Evolutionary conservation across 2,329 filamentous ascomycete genomes (phyloP), one percentile per base, ranked within the genome.

Genomic region (Paracoccidioides brasiliensis): DNA sequence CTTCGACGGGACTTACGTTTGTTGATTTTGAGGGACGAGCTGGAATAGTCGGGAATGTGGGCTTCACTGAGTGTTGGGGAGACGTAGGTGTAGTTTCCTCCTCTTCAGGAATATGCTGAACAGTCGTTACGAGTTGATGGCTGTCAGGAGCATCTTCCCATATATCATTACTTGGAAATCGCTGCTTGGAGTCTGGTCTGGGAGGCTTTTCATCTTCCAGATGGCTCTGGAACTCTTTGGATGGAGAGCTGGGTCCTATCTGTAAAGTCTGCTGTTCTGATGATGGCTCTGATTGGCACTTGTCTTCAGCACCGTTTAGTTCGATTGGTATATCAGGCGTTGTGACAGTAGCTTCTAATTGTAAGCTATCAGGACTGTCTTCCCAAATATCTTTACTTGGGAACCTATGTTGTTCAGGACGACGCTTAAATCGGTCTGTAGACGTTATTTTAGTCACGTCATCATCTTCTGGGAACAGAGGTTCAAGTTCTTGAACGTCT

Each of bases 321-420:
- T 53, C 38, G 9, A 37, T 77, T 0, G 77, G 74, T 37, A 79
- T 66, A 64, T 90, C 86, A 1, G 90, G 90, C 0, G 88, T 93
- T 2, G 85, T 88, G 6, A 97, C 91, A 57, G 88, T 90, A 3
- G 90, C 84, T 38, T 79, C 74, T 51, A 81, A 82, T 64, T 93
- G 83, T 53, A 88, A 77, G 70, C 90, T 95, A 66, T 84, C 86
- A 3, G 94, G 93, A 0, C 89, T 85, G 69, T 98, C 94, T 73
- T 98, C 93, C 93, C 93, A 98, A 43, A 97, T 82, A 68, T 98
- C 93, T 68, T 90, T 86, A 69, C 90, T 96, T 1, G 93, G 93
- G 71, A 98, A 98, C 59, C 85, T 85, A 60, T 82, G 80, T 55
- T 74, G 59, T 42, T 78, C 74, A 4, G 76, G 73, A 7, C 2